Evolutionary conservation across 352 stramenopile genomes (phyloP).

Genomic region (Phytophthora constricta): DNA sequence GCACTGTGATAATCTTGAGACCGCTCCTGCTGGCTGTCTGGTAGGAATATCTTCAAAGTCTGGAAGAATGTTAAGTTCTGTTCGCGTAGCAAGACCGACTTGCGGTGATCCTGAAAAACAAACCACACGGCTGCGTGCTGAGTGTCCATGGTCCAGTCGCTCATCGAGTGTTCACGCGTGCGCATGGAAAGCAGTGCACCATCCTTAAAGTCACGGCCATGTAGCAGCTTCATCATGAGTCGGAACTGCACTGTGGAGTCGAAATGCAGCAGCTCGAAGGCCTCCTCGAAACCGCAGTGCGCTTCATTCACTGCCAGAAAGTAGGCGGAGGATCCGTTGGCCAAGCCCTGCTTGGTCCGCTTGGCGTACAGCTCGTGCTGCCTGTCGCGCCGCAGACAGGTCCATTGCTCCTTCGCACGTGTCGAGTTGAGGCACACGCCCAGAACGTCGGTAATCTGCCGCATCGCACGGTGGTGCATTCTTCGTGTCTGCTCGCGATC

Average conservation of each 20-base stretch:
- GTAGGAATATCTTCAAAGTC: constrained; percentile 63
- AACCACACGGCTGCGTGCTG: constrained; percentile 75
- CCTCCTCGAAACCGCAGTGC: constrained; percentile 64
- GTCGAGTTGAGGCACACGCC: constrained; percentile 61
- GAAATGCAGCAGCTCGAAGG: constrained; percentile 61
- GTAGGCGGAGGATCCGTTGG: constrained; percentile 43
- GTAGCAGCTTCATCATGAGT: constrained; percentile 67
- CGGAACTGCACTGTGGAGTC: constrained; percentile 63
- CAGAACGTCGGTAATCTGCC: constrained; percentile 67
- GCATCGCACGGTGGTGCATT: constrained; percentile 71
- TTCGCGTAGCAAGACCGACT: constrained; percentile 55
- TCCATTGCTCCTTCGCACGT: constrained; percentile 62
- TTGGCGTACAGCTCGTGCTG: constrained; percentile 68
- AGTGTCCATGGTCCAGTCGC: constrained; percentile 46
- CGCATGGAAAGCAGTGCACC: constrained; percentile 53
- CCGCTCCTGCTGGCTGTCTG: constrained; percentile 33
- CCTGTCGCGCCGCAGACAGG: constrained; percentile 56
- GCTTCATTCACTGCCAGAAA: constrained; percentile 71
- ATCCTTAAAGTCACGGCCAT: constrained; percentile 65
- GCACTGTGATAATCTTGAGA: constrained; percentile 22
- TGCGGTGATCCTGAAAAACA: constrained; percentile 56
- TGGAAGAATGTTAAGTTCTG: constrained; percentile 73
- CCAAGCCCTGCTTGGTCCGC: constrained; percentile 30
- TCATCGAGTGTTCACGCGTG: constrained; percentile 39
- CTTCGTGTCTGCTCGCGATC: constrained; percentile 54